Conservation (phyloP, 345 rosid species). For the Excoecaria agallocha region DNA sequence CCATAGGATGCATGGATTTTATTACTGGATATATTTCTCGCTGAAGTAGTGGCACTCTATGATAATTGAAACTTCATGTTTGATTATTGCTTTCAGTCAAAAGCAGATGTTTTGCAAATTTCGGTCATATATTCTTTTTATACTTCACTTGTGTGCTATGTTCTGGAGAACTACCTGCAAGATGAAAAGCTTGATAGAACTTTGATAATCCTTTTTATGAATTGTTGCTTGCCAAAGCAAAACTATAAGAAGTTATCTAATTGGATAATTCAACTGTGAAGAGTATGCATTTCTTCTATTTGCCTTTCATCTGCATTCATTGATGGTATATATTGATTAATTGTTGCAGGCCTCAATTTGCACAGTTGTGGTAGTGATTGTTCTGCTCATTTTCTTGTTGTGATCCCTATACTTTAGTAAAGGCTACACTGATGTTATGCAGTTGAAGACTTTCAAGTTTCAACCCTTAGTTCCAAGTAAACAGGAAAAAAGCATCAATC, state of each 20-base stretch:
- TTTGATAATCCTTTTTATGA: not conserved
- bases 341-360: slow-evolving; percentile 76
- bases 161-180: not conserved
- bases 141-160: not conserved
- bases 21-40: not conserved
- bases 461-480: not conserved
- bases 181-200: not conserved
- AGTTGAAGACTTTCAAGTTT: slow-evolving; percentile 7
- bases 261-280: not conserved
- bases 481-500: not conserved
- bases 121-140: not conserved
- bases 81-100: not conserved
- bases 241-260: not conserved
- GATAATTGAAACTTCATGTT: not conserved
- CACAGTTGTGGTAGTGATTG: slow-evolving; percentile 53
- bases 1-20: not conserved
- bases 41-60: not conserved
- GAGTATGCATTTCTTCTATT: not conserved
- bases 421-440: not conserved
- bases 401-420: slow-evolving; percentile 20
- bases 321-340: not conserved
- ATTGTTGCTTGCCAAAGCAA: not conserved
- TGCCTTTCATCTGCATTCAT: not conserved
- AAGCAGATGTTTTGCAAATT: not conserved
- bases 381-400: slow-evolving; percentile 42